Conservation (phyloP, 2,329 filamentous ascomycete species). For the Botrytis porri region DNA sequence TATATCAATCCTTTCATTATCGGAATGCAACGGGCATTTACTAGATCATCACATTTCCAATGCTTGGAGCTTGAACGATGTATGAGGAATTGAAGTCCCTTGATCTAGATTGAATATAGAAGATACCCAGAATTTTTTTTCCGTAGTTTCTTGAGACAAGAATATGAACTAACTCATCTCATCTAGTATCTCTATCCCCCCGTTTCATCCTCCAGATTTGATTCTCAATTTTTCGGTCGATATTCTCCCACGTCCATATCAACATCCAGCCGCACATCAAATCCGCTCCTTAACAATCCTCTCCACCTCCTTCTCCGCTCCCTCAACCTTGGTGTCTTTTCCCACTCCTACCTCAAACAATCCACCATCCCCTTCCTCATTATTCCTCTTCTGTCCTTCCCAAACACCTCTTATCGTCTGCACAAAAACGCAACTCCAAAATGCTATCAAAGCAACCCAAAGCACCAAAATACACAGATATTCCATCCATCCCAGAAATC, state of each 20-base stretch:
- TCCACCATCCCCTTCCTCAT: neutral
- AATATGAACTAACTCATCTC: neutral
- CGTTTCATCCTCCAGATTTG: neutral
- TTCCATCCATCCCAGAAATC: neutral
- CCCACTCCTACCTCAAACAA: neutral
- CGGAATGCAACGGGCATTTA: neutral
- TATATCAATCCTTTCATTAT: neutral
- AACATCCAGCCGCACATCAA: neutral
- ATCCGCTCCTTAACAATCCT: neutral
- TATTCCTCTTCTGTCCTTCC: neutral
- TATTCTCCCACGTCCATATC: neutral
- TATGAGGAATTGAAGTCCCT: neutral
- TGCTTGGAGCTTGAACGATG: neutral
- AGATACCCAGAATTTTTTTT: no score
- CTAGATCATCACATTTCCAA: neutral
- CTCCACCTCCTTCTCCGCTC: neutral
- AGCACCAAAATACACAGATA: neutral
- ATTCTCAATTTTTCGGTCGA: neutral
- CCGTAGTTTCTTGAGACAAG: neutral
- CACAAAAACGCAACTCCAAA: neutral
- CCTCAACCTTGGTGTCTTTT: neutral
- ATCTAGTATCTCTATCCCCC: neutral
- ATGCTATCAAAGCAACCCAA: neutral
- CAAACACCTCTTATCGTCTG: neutral
- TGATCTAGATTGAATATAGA: neutral